phyloP scores from a whole-genome alignment of 441 rosid species.

The Melastoma candidum region DNA sequence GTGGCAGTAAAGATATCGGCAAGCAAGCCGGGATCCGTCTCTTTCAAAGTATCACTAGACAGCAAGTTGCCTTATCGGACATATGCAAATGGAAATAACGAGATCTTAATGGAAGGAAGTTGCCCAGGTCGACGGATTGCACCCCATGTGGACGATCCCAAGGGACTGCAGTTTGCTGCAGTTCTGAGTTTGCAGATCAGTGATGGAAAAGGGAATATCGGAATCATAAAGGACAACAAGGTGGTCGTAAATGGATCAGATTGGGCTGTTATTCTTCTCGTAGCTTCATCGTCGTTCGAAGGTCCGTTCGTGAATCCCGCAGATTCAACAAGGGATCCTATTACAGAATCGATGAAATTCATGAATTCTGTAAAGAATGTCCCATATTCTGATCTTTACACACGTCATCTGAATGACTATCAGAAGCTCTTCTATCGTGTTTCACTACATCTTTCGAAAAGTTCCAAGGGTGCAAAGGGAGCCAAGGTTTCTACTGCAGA shows the following conservation, averaged over 20 bases:
- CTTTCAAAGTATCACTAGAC: slow-evolving; percentile 58
- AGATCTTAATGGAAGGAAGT: slow-evolving; percentile 56
- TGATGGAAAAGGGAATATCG: slow-evolving; percentile 28
- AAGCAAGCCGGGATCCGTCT: slow-evolving; percentile 53
- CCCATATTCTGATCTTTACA: slow-evolving; percentile 17
- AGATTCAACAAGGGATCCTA: slow-evolving; percentile 60
- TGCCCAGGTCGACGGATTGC: slow-evolving; percentile 63
- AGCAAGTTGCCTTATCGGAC: slow-evolving; percentile 53
- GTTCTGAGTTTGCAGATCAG: slow-evolving; percentile 57
- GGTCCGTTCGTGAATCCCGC: slow-evolving; percentile 64
- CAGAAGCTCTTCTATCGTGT: slow-evolving; percentile 21
- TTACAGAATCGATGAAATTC: slow-evolving; percentile 25
- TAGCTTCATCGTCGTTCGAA: slow-evolving; percentile 73
- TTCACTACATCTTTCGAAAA: slow-evolving; percentile 14
- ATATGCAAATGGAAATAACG: slow-evolving; percentile 33
- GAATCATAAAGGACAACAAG: slow-evolving; percentile 44
- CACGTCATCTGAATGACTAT: slow-evolving; percentile 17
- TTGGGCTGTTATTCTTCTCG: slow-evolving; percentile 61
- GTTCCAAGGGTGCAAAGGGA: slow-evolving; percentile 4
- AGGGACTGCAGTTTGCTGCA: slow-evolving; percentile 67
- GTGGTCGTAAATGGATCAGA: slow-evolving; percentile 60
- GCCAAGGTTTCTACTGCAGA: slow-evolving; percentile 13
- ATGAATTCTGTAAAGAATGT: slow-evolving; percentile 13
- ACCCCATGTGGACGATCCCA: slow-evolving; percentile 36
- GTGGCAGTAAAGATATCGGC: slow-evolving; percentile 57